These are phyloP conservation scores for Globisporangium spinosum DNA, from an alignment of 352 stramenopile genomes.

Conservation along the genomic window DNA sequence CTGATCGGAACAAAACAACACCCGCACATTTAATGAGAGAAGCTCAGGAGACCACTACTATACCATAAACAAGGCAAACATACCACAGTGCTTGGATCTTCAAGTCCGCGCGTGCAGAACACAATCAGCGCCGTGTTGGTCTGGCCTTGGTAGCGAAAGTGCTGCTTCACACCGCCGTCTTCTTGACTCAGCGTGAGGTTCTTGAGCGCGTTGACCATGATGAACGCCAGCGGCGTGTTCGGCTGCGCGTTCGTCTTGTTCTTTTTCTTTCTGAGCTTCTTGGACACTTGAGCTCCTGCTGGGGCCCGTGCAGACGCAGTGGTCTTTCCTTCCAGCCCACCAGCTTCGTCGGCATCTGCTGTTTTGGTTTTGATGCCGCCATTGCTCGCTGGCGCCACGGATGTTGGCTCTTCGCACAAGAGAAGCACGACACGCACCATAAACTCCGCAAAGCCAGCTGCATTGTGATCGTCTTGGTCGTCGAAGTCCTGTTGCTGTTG, in stretches of 20 bases:
- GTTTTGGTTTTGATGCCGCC: background rate
- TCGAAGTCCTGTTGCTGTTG: background rate
- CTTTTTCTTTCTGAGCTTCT: conserved; percentile 18
- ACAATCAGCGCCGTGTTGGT: conserved; percentile 3
- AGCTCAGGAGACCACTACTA: background rate
- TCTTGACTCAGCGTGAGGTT: conserved; percentile 25
- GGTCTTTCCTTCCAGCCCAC: background rate
- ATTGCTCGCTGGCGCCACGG: background rate
- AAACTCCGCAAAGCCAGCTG: conserved; percentile 31
- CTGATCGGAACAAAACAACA: conserved; percentile 13
- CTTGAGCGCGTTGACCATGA: conserved; percentile 51
- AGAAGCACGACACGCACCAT: conserved; percentile 36
- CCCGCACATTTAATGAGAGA: background rate
- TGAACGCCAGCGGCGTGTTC: conserved; percentile 50
- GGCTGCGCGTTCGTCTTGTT: conserved; percentile 39
- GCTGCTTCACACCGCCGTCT: background rate
- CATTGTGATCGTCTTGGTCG: background rate
- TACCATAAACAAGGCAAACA: background rate
- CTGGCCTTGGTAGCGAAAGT: background rate
- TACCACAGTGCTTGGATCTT: background rate
- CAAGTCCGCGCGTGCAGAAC: conserved; percentile 9
- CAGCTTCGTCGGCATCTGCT: background rate
- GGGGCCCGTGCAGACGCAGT: background rate
- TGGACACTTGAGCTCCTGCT: background rate
- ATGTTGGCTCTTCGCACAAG: conserved; percentile 23